These are phyloP conservation scores for Phytophthora tentaculata DNA, from an alignment of 352 stramenopile genomes.

Conservation along the genomic window DNA sequence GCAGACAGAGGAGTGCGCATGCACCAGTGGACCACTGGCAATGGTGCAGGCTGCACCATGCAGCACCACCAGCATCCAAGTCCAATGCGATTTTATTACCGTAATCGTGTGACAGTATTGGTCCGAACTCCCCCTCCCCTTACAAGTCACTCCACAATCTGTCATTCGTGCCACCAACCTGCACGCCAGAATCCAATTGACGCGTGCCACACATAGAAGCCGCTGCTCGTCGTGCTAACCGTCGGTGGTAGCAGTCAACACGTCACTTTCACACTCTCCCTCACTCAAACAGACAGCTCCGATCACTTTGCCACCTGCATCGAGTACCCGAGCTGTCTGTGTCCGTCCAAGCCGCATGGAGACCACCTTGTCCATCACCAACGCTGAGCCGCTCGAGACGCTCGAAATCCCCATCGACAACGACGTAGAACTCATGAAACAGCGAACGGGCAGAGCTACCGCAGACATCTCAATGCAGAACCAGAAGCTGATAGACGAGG, in stretches of 20 bases:
- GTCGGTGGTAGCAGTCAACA: constrained; percentile 12
- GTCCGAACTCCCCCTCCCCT: constrained; percentile 23
- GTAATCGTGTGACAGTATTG: constrained; percentile 14
- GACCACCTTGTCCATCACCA: constrained; percentile 11
- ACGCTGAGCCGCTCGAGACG: constrained; percentile 17
- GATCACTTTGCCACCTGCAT: constrained; percentile 15
- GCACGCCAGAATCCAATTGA: constrained; percentile 12
- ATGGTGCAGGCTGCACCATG: too few species aligned
- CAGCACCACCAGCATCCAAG: not conserved
- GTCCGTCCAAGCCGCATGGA: constrained; percentile 28
- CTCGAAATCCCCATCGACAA: constrained; percentile 23
- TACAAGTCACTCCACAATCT: constrained; percentile 3
- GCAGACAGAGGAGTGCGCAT: too few species aligned
- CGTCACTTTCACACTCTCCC: constrained; percentile 18
- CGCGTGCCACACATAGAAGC: constrained; percentile 19
- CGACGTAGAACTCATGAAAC: constrained; percentile 31
- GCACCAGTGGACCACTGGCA: too few species aligned
- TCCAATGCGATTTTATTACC: not conserved
- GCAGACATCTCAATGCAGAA: constrained; percentile 2
- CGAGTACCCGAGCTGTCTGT: constrained; percentile 23
- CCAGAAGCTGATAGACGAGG: constrained; percentile 6
- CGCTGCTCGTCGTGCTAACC: constrained; percentile 1
- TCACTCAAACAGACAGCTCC: constrained; percentile 18
- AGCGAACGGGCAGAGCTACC: constrained; percentile 19
- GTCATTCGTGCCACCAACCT: constrained; percentile 2